Conservation (phyloP, 1,139 yeast genomes). For the Oligophagozyma castellii region DNA sequence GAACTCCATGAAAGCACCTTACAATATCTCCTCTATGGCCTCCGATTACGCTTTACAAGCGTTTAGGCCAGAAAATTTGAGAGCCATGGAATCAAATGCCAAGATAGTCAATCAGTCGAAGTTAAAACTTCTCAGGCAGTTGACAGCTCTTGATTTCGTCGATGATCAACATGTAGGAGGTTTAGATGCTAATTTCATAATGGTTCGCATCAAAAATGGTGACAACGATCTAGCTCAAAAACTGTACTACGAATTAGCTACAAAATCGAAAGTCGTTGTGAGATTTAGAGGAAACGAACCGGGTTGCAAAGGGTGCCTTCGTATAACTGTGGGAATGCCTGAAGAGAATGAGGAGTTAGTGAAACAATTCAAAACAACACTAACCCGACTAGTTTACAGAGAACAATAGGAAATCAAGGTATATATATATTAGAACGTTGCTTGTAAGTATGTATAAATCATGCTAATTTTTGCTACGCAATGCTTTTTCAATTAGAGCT, state of each 20-base stretch:
- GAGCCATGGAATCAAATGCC: conserved; percentile 44
- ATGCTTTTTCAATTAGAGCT: too few relatives aligned
- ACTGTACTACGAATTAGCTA: conserved; percentile 59
- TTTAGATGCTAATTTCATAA: conserved; percentile 69
- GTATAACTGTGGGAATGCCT: conserved; percentile 76
- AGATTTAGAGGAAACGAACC: conserved; percentile 83
- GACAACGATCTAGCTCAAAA: conserved; percentile 49
- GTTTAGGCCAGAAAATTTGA: conserved; percentile 42
- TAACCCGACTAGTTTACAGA: conserved; percentile 24
- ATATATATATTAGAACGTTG: not conserved
- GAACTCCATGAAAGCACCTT: conserved; percentile 91
- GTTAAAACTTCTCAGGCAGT: conserved; percentile 33
- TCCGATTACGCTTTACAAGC: conserved; percentile 68
- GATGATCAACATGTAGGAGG: conserved; percentile 73
- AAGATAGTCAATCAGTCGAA: conserved; percentile 42
- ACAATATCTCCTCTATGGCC: conserved; percentile 77
- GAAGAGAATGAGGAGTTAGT: conserved; percentile 55
- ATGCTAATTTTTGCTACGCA: not conserved
- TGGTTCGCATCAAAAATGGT: conserved; percentile 53
- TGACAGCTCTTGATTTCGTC: conserved; percentile 44
- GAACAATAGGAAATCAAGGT: conserved; percentile 1
- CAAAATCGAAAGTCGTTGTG: conserved; percentile 62
- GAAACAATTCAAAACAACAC: conserved; percentile 33
- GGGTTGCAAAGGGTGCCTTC: conserved; percentile 75
- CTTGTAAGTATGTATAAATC: not conserved